These are phyloP conservation scores for Pyrus hybrid DNA, from an alignment of 331 rosid species.

Conservation along the genomic window DNA sequence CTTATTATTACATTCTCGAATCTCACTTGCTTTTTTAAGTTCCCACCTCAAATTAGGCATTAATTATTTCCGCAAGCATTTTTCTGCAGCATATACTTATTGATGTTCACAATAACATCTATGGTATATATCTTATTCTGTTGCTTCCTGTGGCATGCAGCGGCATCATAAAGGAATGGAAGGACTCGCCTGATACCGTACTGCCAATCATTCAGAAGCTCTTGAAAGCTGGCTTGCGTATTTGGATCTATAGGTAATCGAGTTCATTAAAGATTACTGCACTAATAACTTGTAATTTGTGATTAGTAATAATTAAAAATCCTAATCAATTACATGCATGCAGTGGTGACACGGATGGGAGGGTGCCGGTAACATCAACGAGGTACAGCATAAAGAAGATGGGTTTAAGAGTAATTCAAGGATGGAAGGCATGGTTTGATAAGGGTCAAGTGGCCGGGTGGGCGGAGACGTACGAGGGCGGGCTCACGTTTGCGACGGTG, in stretches of 20 bases:
- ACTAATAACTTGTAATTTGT: background rate
- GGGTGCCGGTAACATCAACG: constrained; percentile 58
- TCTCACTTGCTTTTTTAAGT: background rate
- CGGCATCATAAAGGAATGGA: constrained; percentile 33
- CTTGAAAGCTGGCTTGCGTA: constrained; percentile 38
- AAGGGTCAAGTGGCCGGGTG: constrained; percentile 55
- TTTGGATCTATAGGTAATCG: constrained; percentile 55
- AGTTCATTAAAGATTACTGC: background rate
- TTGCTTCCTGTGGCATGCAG: constrained; percentile 13
- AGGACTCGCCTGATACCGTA: constrained; percentile 33
- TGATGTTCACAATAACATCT: too few species aligned
- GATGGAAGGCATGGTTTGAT: constrained; percentile 60
- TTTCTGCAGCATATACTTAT: too few species aligned
- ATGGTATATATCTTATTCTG: too few species aligned
- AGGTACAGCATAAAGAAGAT: constrained; percentile 51
- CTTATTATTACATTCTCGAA: background rate
- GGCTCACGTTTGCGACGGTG: constrained; percentile 44
- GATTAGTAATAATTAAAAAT: too few species aligned
- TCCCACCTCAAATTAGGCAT: background rate
- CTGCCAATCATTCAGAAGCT: constrained; percentile 42
- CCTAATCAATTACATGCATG: background rate
- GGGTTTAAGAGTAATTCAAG: constrained; percentile 28
- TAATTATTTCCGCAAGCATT: background rate
- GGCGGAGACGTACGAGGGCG: constrained; percentile 43
- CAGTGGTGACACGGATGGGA: constrained; percentile 66